phyloP scores from a whole-genome alignment of 352 stramenopile genomes.

The Globisporangium yorkense region DNA sequence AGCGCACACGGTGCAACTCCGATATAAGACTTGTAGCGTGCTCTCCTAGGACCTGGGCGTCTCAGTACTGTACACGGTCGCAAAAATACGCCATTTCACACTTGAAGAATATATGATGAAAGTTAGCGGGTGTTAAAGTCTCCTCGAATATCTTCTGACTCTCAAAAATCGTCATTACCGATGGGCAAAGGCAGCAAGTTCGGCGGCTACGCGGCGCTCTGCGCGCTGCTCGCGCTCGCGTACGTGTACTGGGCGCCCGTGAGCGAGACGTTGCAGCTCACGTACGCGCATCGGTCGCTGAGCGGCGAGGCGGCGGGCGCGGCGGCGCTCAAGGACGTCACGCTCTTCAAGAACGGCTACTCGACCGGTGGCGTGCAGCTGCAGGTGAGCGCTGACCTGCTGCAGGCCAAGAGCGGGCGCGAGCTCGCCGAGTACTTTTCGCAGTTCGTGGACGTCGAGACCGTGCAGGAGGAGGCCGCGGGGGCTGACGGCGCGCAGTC shows the following conservation, averaged over 20 bases:
- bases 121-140: too few relatives aligned
- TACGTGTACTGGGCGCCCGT: slow-evolving; percentile 55
- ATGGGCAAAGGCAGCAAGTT: slow-evolving; percentile 47
- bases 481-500: slow-evolving; percentile 8
- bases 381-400: slow-evolving; percentile 49
- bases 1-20: too few relatives aligned
- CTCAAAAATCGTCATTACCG: too few relatives aligned
- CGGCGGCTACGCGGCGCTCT: slow-evolving; percentile 30
- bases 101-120: too few relatives aligned
- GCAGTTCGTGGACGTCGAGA: slow-evolving; percentile 74
- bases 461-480: slow-evolving; percentile 11
- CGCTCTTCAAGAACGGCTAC: slow-evolving; percentile 75
- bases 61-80: too few relatives aligned
- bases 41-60: too few relatives aligned
- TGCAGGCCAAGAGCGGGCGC: slow-evolving; percentile 35
- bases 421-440: slow-evolving; percentile 78
- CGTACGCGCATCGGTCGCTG: slow-evolving; percentile 47
- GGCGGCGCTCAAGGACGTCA: slow-evolving; percentile 54
- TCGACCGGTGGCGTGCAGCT: slow-evolving; percentile 71
- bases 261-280: slow-evolving; percentile 60
- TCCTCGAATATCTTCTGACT: too few relatives aligned
- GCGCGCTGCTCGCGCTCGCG: slow-evolving; percentile 31
- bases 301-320: slow-evolving; percentile 23
- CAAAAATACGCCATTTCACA: too few relatives aligned
- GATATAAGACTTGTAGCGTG: too few relatives aligned